Conservation (phyloP, 78 protist species). For the Dictyostelium citrinum region DNA sequence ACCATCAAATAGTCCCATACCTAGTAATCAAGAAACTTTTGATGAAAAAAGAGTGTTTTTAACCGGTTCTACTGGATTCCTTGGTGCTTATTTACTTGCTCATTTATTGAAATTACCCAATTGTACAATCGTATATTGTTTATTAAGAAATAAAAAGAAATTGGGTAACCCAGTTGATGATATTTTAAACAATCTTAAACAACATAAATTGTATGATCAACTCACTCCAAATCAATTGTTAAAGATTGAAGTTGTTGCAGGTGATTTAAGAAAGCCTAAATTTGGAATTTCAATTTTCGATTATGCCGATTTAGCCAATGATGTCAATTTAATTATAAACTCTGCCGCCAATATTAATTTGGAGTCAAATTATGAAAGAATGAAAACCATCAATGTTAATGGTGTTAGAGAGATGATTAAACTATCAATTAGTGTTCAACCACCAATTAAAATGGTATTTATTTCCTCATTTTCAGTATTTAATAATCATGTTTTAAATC, state of each 20-base stretch:
- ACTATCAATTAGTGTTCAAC: neutral
- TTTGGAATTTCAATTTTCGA: neutral
- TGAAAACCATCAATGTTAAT: neutral
- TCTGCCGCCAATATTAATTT: conserved; percentile 40
- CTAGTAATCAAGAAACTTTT: no score
- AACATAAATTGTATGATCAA: neutral
- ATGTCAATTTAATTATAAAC: conserved; percentile 27
- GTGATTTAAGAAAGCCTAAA: neutral
- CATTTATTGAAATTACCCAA: neutral
- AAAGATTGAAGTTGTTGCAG: neutral
- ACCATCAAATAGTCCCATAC: neutral
- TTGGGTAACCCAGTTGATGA: neutral
- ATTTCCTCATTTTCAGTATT: conserved; percentile 49
- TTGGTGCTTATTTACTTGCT: conserved; percentile 17
- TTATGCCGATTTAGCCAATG: neutral
- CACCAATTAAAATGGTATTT: conserved; percentile 4
- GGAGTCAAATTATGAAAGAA: neutral
- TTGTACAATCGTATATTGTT: conserved; percentile 38
- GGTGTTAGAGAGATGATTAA: conserved; percentile 27
- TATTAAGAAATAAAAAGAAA: conserved; percentile 4
- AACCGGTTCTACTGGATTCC: neutral
- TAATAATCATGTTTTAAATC: neutral
- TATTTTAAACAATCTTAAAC: neutral
- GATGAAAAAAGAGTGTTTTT: neutral
- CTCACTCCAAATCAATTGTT: neutral